Conservation (phyloP, 176 grass and related monocot genomes). For the Puccinellia tenuiflora region DNA sequence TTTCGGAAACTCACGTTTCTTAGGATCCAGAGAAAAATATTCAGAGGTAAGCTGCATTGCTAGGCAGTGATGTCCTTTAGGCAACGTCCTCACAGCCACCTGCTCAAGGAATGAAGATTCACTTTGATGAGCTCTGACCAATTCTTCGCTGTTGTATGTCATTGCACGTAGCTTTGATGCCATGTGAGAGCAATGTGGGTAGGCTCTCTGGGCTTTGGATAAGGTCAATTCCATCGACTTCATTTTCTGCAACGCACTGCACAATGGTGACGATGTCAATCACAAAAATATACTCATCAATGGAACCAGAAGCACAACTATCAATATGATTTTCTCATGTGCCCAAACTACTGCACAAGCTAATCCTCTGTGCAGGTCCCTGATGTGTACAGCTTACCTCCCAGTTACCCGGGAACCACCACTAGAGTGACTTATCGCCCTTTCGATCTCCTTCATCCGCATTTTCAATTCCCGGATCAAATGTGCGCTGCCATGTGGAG, state of each 20-base stretch:
- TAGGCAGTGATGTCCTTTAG: constrained; percentile 88
- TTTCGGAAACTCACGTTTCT: constrained; percentile 36
- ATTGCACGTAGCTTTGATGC: constrained; percentile 72
- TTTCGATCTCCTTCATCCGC: constrained; percentile 79
- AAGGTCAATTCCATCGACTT: constrained; percentile 60
- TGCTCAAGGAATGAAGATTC: constrained; percentile 73
- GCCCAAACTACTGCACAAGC: background rate
- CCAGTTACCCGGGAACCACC: constrained; percentile 39
- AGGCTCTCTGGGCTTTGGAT: constrained; percentile 50
- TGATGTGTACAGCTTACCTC: constrained; percentile 42
- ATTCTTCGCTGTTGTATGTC: constrained; percentile 65
- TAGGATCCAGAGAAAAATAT: constrained; percentile 54
- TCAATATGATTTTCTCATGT: background rate
- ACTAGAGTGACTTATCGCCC: constrained; percentile 46
- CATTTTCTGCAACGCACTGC: constrained; percentile 83
- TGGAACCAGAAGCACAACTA: background rate
- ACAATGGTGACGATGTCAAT: constrained; percentile 34
- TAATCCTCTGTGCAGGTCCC: background rate
- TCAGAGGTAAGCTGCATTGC: constrained; percentile 70
- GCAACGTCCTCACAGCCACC: constrained; percentile 60
- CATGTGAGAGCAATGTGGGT: constrained; percentile 64
- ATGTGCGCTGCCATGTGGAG: constrained; percentile 40
- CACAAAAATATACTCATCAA: background rate
- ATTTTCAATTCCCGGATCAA: constrained; percentile 63
- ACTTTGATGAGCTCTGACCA: constrained; percentile 61